Base-by-base conservation (phyloP, 208 protist genomes). In the Acanthamoeba castellanii region DNA sequence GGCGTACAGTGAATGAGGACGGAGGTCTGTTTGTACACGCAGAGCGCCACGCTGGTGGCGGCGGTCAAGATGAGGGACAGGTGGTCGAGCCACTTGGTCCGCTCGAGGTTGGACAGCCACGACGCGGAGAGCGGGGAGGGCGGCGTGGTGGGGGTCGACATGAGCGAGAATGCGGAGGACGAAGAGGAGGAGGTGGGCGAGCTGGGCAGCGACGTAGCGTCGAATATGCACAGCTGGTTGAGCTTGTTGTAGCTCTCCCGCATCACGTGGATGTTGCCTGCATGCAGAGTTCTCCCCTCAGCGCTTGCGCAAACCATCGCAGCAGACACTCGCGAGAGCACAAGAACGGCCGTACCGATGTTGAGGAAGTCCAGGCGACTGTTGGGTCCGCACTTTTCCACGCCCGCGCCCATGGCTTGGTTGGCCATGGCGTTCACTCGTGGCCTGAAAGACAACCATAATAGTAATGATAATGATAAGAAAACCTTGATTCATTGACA, bases 201-300 rank as follows among this genome's bases (percentile, higher is more conserved):
- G 25, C 32, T 91, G 27, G 59, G 16, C 34, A 70, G 59, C 30
- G 13, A 32, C 20, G 84, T 64, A 8, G 76, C 42, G 76, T 85
- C 76, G 76, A 14, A 85, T 22, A 66, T 37, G 47, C 89, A 82
- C 37, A 82, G 45, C 70, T 61, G 89, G 37, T 82, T 68, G 68
- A 94, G 59, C 66, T 59, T 74, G n/a, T 81, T 82, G 25, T 82
- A 64, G 89, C 89, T 94, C 47, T 94, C 89, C 25, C 64, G 8
- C 89, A 94, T 94, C 7, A 94, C 89, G 30, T 94, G 89, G n/a
- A 94, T 94, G 70, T 94, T 94, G 45, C 42, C 76, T 57, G 16
- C 30, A n/a, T n/a, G 66, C 11, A 74, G 22, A 59, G 37, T 37
- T 37, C 37, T 37, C 37, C 37, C 37, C 37, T 55, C 50, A 55